phyloP scores from a whole-genome alignment of 1,284 basidiomycete genomes.

The Sutorius eximius region DNA sequence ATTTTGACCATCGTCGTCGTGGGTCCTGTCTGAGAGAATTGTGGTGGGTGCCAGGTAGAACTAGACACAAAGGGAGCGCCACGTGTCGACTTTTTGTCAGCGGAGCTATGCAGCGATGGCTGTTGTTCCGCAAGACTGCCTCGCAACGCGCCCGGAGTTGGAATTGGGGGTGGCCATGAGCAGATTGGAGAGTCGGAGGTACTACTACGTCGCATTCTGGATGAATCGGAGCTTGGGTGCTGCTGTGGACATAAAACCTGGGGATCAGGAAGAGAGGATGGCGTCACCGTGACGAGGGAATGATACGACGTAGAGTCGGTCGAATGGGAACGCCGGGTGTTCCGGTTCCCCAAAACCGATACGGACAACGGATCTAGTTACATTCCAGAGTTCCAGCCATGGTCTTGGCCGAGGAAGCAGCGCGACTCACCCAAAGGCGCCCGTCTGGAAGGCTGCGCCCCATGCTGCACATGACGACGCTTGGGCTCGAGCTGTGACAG shows the following conservation, averaged over 20 bases:
- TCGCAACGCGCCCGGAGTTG: constrained; percentile 2
- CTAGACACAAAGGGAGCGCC: constrained; percentile 1
- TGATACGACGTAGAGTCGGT: constrained; percentile 9
- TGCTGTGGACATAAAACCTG: constrained; percentile 6
- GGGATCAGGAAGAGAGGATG: constrained; percentile 17
- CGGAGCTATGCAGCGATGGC: constrained; percentile 9
- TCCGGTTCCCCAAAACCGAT: constrained; percentile 22
- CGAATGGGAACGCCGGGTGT: constrained; percentile 1
- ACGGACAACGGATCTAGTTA: constrained; percentile 29
- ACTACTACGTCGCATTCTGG: constrained; percentile 10
- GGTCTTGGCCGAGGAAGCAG: neutral
- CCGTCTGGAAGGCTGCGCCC: constrained; percentile 13
- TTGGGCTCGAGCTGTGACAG: constrained; percentile 18
- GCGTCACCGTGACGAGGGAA: constrained; percentile 8
- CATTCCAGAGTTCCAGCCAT: constrained; percentile 4
- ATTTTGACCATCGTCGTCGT: constrained; percentile 8
- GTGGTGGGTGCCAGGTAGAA: constrained; percentile 11
- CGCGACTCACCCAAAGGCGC: constrained; percentile 29
- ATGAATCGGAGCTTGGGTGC: constrained; percentile 9
- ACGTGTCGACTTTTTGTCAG: constrained; percentile 9
- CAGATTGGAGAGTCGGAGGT: constrained; percentile 11
- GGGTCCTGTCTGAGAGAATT: neutral
- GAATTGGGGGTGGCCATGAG: constrained; percentile 29
- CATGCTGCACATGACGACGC: constrained; percentile 18
- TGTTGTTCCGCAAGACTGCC: constrained; percentile 5